These are phyloP conservation scores for Keithomyces neogunnii DNA, from an alignment of 2,329 filamentous ascomycete genomes.

Conservation along the genomic window DNA sequence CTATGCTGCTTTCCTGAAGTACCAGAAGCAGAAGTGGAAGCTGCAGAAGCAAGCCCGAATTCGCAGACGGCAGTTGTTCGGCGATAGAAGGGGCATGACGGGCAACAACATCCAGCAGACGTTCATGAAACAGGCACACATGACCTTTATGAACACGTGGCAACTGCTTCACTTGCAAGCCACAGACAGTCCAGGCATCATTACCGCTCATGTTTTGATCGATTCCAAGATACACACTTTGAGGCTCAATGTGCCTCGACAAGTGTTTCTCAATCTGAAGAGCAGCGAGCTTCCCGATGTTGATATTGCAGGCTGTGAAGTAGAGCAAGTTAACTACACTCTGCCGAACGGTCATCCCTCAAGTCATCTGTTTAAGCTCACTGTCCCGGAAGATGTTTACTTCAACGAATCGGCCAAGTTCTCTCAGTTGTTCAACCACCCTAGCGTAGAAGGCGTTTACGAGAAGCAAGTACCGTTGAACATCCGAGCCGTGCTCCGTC, in stretches of 20 bases:
- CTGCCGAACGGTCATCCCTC: constrained; percentile 93
- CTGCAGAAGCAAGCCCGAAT: constrained; percentile 86
- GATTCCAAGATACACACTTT: constrained; percentile 84
- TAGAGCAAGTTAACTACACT: constrained; percentile 88
- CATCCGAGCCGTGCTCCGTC: constrained; percentile 75
- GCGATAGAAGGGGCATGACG: constrained; percentile 57
- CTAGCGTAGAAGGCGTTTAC: constrained; percentile 94
- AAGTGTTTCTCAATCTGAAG: constrained; percentile 88
- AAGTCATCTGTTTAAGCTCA: constrained; percentile 88
- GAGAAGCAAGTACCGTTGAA: constrained; percentile 87
- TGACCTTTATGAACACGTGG: constrained; percentile 88
- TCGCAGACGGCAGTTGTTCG: constrained; percentile 83
- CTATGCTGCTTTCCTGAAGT: constrained; percentile 80
- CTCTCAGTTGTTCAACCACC: constrained; percentile 75
- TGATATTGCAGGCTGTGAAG: constrained; percentile 74
- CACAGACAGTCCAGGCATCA: constrained; percentile 77
- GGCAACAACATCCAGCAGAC: constrained; percentile 53
- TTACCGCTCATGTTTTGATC: constrained; percentile 84
- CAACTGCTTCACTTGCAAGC: constrained; percentile 82
- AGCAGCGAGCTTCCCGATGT: constrained; percentile 81
- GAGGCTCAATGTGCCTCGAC: constrained; percentile 81
- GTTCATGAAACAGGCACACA: constrained; percentile 87
- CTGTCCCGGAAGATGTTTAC: constrained; percentile 81
- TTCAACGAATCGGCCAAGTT: constrained; percentile 79
- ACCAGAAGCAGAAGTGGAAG: constrained; percentile 99